phyloP scores from a whole-genome alignment of 1,284 basidiomycete species.

The Albatrellus sp. region DNA sequence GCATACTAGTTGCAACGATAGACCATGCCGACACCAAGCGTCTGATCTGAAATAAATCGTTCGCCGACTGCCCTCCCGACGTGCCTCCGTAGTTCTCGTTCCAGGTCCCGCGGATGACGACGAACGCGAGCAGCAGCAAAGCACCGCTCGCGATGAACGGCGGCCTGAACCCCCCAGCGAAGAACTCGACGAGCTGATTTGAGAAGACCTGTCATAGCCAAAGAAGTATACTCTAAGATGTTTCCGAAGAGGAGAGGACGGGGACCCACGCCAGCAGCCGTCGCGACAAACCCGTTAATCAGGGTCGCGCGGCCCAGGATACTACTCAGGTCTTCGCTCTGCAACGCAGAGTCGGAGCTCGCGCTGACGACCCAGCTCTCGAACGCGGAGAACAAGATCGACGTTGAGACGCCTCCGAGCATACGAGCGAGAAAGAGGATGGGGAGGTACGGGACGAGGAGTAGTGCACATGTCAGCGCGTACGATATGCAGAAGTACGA shows the following conservation, averaged over 20 bases:
- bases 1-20: constrained; percentile 41
- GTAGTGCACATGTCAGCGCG: constrained; percentile 41
- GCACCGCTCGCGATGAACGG: constrained; percentile 55
- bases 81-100: constrained; percentile 54
- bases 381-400: constrained; percentile 63
- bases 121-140: constrained; percentile 39
- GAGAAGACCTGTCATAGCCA: constrained; percentile 8
- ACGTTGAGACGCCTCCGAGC: constrained; percentile 57
- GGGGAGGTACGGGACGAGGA: constrained; percentile 42
- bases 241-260: not conserved
- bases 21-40: constrained; percentile 45
- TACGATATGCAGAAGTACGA: constrained; percentile 59
- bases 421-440: constrained; percentile 49
- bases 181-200: constrained; percentile 15
- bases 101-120: constrained; percentile 49
- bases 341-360: constrained; percentile 33
- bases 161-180: constrained; percentile 27
- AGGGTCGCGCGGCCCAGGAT: constrained; percentile 64
- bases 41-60: constrained; percentile 36
- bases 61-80: constrained; percentile 17
- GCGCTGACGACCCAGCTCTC: constrained; percentile 66
- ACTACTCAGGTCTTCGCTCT: constrained; percentile 45
- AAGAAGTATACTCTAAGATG: too few species aligned
- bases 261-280: constrained; percentile 39
- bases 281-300: constrained; percentile 60